Base-by-base conservation (phyloP, 2,329 filamentous ascomycete species). In the Diaporthe sp. region DNA sequence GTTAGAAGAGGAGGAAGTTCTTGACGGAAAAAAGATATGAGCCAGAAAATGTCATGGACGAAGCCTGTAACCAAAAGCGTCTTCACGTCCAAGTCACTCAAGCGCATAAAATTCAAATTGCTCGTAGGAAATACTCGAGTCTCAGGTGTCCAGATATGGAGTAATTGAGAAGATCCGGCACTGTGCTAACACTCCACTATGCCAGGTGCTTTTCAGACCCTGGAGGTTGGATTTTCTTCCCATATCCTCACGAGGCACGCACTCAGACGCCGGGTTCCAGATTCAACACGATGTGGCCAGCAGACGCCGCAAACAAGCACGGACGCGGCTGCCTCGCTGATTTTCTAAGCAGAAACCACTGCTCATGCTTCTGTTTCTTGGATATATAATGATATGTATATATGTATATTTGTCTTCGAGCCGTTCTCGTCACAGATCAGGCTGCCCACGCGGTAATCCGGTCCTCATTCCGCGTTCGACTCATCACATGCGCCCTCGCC, bases 351-450 rank as follows among this genome's bases (percentile, higher is more conserved):
- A 69, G 65, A 55, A 42, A 9, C 49, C 34, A 69, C 15, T 55
- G 31, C 49, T 42, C 15, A 69, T 69, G 46, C 17, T 37, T 55
- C 49, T 22, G n/a, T 69, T 53, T 39, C 34, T 53, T 53, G 49
- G 15, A 55, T 69, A 15, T 68, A 42, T 69, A 42, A 19, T 22
- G 49, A 55, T 55, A 55, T 37, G 17, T 39, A 8, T 68, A n/a
- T 62, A 44, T 9, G 34, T 53, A 53, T 68, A 68, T 42, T 42
- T 69, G 25, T 28, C 31, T 39, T 69, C n/a, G 34, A 42, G 65
- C n/a, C 65, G 49, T 39, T 69, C 49, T 25, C 65, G 3, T 55
- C 46, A 42, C 46, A 69, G 65, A 67, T 55, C 65, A 55, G 49
- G 49, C 65, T 55, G 42, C 22, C 49, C 34, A 42, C 5, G 34